Evolutionary conservation across 2,329 filamentous ascomycete genomes (phyloP).

Genomic region (Emergomyces orientalis): DNA sequence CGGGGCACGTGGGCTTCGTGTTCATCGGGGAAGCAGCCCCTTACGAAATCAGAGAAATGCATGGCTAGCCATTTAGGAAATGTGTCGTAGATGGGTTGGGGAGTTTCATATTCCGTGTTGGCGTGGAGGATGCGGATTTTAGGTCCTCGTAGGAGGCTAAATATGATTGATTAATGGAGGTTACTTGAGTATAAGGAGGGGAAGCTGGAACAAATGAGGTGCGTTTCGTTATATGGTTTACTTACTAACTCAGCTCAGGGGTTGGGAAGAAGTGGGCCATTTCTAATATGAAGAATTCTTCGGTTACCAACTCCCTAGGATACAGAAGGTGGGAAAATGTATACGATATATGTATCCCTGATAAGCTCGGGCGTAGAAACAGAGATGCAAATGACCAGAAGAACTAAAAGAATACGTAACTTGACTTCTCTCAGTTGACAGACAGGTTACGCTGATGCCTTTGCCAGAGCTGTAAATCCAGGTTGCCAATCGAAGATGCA

Average conservation of each 20-base stretch:
- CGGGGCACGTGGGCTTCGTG: slow-evolving; percentile 8
- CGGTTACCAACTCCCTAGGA: neutral
- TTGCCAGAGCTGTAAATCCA: neutral
- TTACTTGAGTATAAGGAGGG: slow-evolving; percentile 1
- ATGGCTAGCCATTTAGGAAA: slow-evolving; percentile 11
- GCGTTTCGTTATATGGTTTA: neutral
- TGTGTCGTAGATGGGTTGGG: slow-evolving; percentile 8
- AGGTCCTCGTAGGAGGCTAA: slow-evolving; percentile 11
- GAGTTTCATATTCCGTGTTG: slow-evolving; percentile 3
- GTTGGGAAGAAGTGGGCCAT: neutral
- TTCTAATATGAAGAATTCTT: neutral
- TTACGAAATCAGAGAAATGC: slow-evolving; percentile 13
- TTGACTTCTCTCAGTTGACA: neutral
- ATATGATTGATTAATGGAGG: neutral
- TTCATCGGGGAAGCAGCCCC: slow-evolving; percentile 12
- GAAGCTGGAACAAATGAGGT: neutral
- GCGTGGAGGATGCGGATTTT: slow-evolving; percentile 12
- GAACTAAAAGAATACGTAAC: neutral
- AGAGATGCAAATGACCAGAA: neutral
- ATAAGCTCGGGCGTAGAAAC: neutral
- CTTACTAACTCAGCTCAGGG: neutral
- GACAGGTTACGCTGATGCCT: neutral
- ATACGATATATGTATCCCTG: neutral
- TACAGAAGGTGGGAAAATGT: neutral
- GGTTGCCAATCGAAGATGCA: neutral